Evolutionary conservation across 176 grass and related monocot species (phyloP).

Genomic region (Saccharum officinarum): DNA sequence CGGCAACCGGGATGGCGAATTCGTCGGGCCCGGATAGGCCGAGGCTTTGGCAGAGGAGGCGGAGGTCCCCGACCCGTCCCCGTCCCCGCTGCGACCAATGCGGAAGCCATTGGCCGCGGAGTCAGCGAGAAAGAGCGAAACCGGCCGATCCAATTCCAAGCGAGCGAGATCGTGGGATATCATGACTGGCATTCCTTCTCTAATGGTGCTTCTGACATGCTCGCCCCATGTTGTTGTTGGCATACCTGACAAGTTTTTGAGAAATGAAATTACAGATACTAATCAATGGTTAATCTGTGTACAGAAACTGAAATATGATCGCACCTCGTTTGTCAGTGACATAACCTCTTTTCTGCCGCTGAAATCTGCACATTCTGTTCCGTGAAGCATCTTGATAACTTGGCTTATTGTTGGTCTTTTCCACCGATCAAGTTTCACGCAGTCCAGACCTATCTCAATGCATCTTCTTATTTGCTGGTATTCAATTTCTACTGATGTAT

Average conservation of each 20-base stretch:
- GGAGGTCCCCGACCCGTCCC: conserved; percentile 53
- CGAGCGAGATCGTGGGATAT: too few relatives aligned
- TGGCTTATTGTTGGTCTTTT: not conserved
- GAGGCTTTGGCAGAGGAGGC: conserved; percentile 50
- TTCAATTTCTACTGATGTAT: not conserved
- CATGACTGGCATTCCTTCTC: too few relatives aligned
- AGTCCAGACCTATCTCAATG: not conserved
- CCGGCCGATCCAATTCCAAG: not conserved
- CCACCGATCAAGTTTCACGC: not conserved
- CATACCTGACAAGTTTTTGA: too few relatives aligned
- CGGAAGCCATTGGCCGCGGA: conserved; percentile 28
- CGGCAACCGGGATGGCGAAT: conserved; percentile 49
- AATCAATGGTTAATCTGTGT: too few relatives aligned
- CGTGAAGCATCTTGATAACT: not conserved
- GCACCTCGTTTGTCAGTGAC: too few relatives aligned
- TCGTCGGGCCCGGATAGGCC: conserved; percentile 61
- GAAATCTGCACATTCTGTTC: not conserved
- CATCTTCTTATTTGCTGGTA: not conserved
- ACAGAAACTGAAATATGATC: too few relatives aligned
- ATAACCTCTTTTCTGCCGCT: not conserved
- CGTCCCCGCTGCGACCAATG: conserved; percentile 50
- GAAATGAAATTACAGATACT: too few relatives aligned
- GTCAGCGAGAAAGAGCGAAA: not conserved
- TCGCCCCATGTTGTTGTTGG: too few relatives aligned
- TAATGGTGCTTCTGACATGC: too few relatives aligned